Evolutionary conservation across 2,329 filamentous ascomycete genomes (phyloP).

Genomic region (Aspergillus proliferans): DNA sequence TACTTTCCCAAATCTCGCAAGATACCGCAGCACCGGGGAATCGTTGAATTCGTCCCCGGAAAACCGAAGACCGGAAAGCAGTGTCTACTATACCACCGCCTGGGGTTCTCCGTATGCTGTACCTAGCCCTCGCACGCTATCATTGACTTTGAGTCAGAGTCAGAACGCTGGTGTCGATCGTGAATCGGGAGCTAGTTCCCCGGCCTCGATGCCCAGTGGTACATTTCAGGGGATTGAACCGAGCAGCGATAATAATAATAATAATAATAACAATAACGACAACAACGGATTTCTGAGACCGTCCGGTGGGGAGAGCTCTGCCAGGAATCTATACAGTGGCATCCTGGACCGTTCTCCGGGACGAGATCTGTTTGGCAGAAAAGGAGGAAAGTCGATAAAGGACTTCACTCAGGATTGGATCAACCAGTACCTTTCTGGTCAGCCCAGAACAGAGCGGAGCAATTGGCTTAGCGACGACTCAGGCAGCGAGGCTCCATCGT

Average conservation of each 20-base stretch:
- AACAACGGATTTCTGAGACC: conserved; percentile 23
- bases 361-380: conserved; percentile 17
- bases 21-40: conserved; percentile 27
- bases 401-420: conserved; percentile 81
- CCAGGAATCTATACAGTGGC: conserved; percentile 17
- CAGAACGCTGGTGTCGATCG: conserved; percentile 42
- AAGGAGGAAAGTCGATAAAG: conserved; percentile 32
- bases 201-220: conserved; percentile 24
- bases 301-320: conserved; percentile 19
- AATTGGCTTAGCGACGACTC: conserved; percentile 80
- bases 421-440: conserved; percentile 70
- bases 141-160: conserved; percentile 34
- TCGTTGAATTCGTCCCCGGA: conserved; percentile 36
- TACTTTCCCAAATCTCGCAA: conserved; percentile 26
- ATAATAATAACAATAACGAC: conserved; percentile 1
- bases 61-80: conserved; percentile 42
- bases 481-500: conserved; percentile 67
- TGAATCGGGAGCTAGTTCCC: conserved; percentile 30
- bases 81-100: conserved; percentile 64
- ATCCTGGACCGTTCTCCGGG: conserved; percentile 21
- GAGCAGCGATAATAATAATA: conserved; percentile 1
- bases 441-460: conserved; percentile 61
- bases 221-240: conserved; percentile 16
- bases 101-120: conserved; percentile 89
- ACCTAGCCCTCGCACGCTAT: conserved; percentile 42